Base-by-base conservation (phyloP, 2,329 filamentous ascomycete species). In the Mariannaea sp. region DNA sequence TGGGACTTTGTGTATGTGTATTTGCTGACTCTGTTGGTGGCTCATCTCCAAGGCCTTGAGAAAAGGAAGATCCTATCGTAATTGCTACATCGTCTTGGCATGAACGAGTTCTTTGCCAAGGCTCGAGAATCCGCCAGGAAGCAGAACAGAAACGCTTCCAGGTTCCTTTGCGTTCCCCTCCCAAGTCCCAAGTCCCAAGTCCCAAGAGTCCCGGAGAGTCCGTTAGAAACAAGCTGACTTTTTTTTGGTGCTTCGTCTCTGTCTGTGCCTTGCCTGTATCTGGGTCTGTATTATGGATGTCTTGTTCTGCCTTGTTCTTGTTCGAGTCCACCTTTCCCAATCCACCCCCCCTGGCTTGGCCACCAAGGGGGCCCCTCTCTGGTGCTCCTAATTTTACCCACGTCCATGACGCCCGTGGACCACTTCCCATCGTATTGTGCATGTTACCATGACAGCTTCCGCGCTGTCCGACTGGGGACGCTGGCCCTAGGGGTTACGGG, bases 381-480 rank as follows among this genome's bases (percentile, higher is more conserved):
- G 29, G 22, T 24, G 16, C 50, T 38, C 29, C 50, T 48, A 48
- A 53, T 48, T 48, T 53, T 29, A 38, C 29, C 22, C 49, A 35
- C 41, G 50, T 51, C 48, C 20, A 26, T 33, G 47, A 44, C 40
- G 32, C 39, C 32, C 48, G n/a, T 43, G 42, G 47, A 16, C 47
- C 22, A 14, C 39, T 41, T 24, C 12, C 5, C n/a, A 27, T 38
- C 39, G 40, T 38, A 39, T 44, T 30, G 48, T 51, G 48, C 24
- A 38, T 32, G 41, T 24, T 44, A 26, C 45, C 27, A 24, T 44
- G 48, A 39, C 40, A 26, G 48, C 35, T 51, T n/a, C 48, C 48
- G 48, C 48, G 24, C 48, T 38, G 40, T 51, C 48, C 48, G 48
- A 51, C 40, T 51, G 48, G 46, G 22, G 14, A 44, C 27, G 41